phyloP scores from a whole-genome alignment of 306 rosid genomes.

The Fragaria iinumae region DNA sequence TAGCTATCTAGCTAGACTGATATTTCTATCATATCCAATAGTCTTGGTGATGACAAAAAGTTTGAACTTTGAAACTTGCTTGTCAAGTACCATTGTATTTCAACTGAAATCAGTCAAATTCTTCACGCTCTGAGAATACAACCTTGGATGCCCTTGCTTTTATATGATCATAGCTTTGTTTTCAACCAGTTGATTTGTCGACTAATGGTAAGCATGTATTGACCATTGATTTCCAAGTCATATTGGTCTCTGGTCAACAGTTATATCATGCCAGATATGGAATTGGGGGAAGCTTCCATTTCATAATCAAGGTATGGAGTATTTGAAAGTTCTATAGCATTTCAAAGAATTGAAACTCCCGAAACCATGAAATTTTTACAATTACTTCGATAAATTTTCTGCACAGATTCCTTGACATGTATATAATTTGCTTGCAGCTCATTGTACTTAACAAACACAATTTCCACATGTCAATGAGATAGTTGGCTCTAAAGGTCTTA shows the following conservation, averaged over 20 bases:
- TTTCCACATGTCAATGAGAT: background rate
- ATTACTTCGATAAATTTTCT: background rate
- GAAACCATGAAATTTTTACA: background rate
- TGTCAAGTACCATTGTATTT: background rate
- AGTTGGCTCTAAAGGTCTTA: background rate
- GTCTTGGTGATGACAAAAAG: background rate
- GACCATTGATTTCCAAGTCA: background rate
- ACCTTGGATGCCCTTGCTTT: background rate
- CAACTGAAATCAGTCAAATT: slow-evolving; percentile 7
- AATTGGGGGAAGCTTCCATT: background rate
- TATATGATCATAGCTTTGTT: background rate
- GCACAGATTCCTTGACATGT: background rate
- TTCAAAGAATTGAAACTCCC: background rate
- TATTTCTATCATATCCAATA: background rate
- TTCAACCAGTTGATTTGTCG: background rate
- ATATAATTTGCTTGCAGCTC: background rate
- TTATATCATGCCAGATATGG: background rate
- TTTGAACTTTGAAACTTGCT: slow-evolving; percentile 7
- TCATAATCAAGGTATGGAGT: background rate
- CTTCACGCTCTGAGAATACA: background rate
- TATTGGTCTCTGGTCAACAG: background rate
- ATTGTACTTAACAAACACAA: background rate
- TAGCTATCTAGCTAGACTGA: background rate
- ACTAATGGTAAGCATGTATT: slow-evolving; percentile 10
- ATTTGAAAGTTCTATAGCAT: background rate